These are phyloP conservation scores for Trichosporon sp. DNA, from an alignment of 1,284 basidiomycete genomes.

Conservation along the genomic window DNA sequence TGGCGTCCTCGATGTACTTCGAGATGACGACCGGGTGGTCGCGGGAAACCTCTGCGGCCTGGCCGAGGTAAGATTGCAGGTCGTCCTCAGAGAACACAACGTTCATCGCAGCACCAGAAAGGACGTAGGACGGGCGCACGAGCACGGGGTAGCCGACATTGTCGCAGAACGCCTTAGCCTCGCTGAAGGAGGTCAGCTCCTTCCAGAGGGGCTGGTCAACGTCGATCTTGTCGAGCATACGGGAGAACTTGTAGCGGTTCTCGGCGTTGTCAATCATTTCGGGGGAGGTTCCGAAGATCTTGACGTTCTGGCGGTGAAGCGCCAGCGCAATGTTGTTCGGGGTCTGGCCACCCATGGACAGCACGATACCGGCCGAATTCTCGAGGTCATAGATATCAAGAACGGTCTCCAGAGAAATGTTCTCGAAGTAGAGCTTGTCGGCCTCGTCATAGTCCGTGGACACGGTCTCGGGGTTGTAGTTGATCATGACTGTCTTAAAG, in stretches of 20 bases:
- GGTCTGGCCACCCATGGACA: slow-evolving; percentile 97
- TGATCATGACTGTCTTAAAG: slow-evolving; percentile 97
- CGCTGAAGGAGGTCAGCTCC: slow-evolving; percentile 85
- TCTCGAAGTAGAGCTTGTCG: slow-evolving; percentile 96
- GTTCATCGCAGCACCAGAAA: slow-evolving; percentile 99
- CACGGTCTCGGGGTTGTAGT: slow-evolving; percentile 99
- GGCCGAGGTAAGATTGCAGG: slow-evolving; percentile 82
- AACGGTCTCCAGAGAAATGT: slow-evolving; percentile 93
- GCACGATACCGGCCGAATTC: slow-evolving; percentile 79
- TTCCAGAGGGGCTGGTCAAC: slow-evolving; percentile 98
- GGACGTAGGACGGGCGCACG: slow-evolving; percentile 94
- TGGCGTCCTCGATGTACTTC: slow-evolving; percentile 98
- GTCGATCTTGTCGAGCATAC: slow-evolving; percentile 91
- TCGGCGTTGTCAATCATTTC: slow-evolving; percentile 99
- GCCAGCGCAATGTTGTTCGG: slow-evolving; percentile 97
- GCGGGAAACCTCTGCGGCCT: slow-evolving; percentile 93
- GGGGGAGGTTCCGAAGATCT: slow-evolving; percentile 95
- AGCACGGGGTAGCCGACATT: slow-evolving; percentile 92
- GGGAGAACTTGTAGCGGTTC: slow-evolving; percentile 99
- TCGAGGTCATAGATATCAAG: slow-evolving; percentile 96
- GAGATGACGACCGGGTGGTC: slow-evolving; percentile 98
- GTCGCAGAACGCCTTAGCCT: slow-evolving; percentile 80
- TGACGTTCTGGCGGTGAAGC: slow-evolving; percentile 89
- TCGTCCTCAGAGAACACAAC: slow-evolving; percentile 93
- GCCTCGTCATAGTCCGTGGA: slow-evolving; percentile 99